These are phyloP conservation scores for Saccharomyces hybrid DNA, from an alignment of 1,139 yeast species.

Conservation along the genomic window DNA sequence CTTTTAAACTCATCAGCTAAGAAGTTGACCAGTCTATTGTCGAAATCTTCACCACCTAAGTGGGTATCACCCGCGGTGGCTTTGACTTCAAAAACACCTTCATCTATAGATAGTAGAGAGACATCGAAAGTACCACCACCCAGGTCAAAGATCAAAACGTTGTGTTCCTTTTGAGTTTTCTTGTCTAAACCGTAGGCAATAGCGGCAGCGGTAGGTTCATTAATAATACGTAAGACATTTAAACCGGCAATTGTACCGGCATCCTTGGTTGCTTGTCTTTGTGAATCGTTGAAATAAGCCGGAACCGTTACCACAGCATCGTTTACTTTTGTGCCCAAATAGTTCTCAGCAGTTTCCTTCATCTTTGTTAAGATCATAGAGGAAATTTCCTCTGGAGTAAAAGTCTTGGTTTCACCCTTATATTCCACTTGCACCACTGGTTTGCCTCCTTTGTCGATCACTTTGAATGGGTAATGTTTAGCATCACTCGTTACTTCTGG, in stretches of 20 bases:
- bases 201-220: constrained; percentile 98
- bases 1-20: constrained; percentile 76
- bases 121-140: constrained; percentile 99
- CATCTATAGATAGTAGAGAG: constrained; percentile 83
- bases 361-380: constrained; percentile 57
- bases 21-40: constrained; percentile 67
- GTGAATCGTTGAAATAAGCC: constrained; percentile 97
- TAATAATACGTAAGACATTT: constrained; percentile 88
- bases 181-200: constrained; percentile 95
- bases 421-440: constrained; percentile 56
- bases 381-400: constrained; percentile 61
- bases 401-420: constrained; percentile 57
- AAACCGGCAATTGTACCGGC: constrained; percentile 97
- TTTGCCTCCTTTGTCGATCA: constrained; percentile 50
- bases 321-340: constrained; percentile 53
- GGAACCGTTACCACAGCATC: constrained; percentile 85
- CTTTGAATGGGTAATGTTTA: constrained; percentile 59
- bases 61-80: constrained; percentile 99
- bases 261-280: constrained; percentile 97
- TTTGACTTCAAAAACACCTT: constrained; percentile 93
- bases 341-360: constrained; percentile 62
- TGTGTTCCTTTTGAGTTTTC: constrained; percentile 72
- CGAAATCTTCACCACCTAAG: constrained; percentile 95
- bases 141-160: constrained; percentile 85
- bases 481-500: constrained; percentile 50